phyloP scores from a whole-genome alignment of 2,329 filamentous ascomycete genomes.

The Botrytis pseudocinerea region DNA sequence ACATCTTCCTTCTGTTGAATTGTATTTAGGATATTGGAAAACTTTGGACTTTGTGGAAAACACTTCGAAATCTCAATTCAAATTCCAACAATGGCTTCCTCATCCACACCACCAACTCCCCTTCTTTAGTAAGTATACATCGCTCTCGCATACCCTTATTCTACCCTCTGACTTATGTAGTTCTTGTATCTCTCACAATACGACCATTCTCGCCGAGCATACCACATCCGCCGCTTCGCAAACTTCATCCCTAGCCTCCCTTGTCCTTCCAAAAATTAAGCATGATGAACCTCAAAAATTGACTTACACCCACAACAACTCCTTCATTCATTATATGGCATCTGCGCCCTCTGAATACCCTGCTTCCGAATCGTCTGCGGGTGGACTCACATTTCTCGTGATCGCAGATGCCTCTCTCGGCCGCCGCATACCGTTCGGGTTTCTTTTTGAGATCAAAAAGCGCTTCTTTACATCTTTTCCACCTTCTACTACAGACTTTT shows the following conservation, averaged over 20 bases:
- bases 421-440: constrained; percentile 89
- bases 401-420: constrained; percentile 79
- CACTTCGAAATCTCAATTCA: neutral
- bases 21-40: neutral
- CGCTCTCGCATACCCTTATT: neutral
- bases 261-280: constrained; percentile 93
- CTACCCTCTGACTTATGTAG: constrained; percentile 47
- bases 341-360: constrained; percentile 71
- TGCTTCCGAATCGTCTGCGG: constrained; percentile 58
- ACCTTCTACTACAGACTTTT: constrained; percentile 68
- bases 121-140: constrained; percentile 65
- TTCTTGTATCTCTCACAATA: constrained; percentile 91
- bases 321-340: constrained; percentile 95
- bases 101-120: constrained; percentile 65
- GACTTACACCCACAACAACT: constrained; percentile 87
- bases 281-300: constrained; percentile 81
- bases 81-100: constrained; percentile 62
- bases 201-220: constrained; percentile 90
- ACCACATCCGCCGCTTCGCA: constrained; percentile 81
- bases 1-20: neutral
- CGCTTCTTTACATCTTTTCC: constrained; percentile 76
- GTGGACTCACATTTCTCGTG: constrained; percentile 88
- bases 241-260: constrained; percentile 82
- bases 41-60: neutral
- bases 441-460: constrained; percentile 85